Base-by-base conservation (phyloP, 2,329 filamentous ascomycete genomes). In the Fusarium newnesense region DNA sequence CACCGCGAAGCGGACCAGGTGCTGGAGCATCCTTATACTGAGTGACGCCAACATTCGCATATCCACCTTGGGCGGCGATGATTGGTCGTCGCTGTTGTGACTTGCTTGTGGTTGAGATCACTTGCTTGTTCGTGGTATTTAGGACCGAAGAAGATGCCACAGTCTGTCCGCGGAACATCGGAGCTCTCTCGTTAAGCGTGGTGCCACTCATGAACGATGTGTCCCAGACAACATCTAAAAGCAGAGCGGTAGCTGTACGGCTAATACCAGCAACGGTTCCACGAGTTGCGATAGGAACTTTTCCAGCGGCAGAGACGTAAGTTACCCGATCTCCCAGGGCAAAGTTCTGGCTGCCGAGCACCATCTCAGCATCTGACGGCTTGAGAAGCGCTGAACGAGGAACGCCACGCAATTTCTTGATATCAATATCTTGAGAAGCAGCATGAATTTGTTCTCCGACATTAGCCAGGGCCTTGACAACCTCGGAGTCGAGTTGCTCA, bases 221-320 rank as follows among this genome's bases (percentile, higher is more conserved):
- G 80, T 99, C 97, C 83, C 97, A 99, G 12, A 99, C 92, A 64
- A 98, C 90, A 80, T 99, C 96, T 42, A 99, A 87, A 65, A 98
- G 87, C 52, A 94, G 89, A 32, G 92, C 92, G 63, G 94, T 93
- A 26, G 95, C 88, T 36, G 95, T 98, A 63, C 94, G 92, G 69
- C 95, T 98, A 79, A 98, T 93, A 40, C 96, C 96, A 64, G 97
- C 92, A n/a, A 99, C 94, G 4, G 96, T 98, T 77, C 97, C 96
- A 60, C 93, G 91, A 60, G 93, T 93, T 40, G 93, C 95, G 77
- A 99, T 97, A 3, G 96, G 96, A 2, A 99, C 96, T 79, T 97
- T 96, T 74, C 96, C 96, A 62, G 95, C 94, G 75, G 96, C 94
- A 77, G 95, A 93, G 13, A 95, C 94, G 81, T 98, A 99, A 44